These are phyloP conservation scores for Colletotrichum tanaceti DNA, from an alignment of 2,329 filamentous ascomycete genomes.

Conservation along the genomic window DNA sequence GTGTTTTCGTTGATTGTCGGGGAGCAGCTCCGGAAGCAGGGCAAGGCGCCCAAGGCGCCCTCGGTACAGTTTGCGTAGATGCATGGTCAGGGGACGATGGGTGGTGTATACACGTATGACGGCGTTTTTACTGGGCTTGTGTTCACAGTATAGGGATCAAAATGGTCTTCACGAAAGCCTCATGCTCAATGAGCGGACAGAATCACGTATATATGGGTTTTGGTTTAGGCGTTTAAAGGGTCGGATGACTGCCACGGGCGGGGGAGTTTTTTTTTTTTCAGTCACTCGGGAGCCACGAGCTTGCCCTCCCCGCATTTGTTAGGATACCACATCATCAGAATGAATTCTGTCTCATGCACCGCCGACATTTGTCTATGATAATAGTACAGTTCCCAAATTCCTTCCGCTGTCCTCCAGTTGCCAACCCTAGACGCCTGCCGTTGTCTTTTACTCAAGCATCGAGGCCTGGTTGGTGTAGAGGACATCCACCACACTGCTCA, in stretches of 20 bases:
- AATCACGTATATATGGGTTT: slow-evolving; percentile 20
- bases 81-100: not conserved
- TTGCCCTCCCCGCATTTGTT: slow-evolving; percentile 24
- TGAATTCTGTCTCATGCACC: slow-evolving; percentile 40
- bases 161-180: slow-evolving; percentile 22
- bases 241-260: slow-evolving; percentile 1
- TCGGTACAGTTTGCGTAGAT: slow-evolving; percentile 30
- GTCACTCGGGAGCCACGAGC: slow-evolving; percentile 22
- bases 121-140: slow-evolving; percentile 7
- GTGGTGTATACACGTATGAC: slow-evolving; percentile 11
- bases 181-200: slow-evolving; percentile 16
- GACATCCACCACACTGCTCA: slow-evolving; percentile 96
- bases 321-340: slow-evolving; percentile 41
- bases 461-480: slow-evolving; percentile 98
- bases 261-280: slow-evolving; percentile 6
- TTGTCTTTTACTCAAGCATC: slow-evolving; percentile 78
- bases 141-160: slow-evolving; percentile 45
- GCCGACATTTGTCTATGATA: slow-evolving; percentile 43
- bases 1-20: slow-evolving; percentile 66
- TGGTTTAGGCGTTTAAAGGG: slow-evolving; percentile 24
- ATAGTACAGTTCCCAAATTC: slow-evolving; percentile 43
- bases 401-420: slow-evolving; percentile 21
- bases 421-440: slow-evolving; percentile 32
- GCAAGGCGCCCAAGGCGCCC: slow-evolving; percentile 12
- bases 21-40: slow-evolving; percentile 55